phyloP scores from a whole-genome alignment of 805 yeast genomes.

The Ogataea pini region DNA sequence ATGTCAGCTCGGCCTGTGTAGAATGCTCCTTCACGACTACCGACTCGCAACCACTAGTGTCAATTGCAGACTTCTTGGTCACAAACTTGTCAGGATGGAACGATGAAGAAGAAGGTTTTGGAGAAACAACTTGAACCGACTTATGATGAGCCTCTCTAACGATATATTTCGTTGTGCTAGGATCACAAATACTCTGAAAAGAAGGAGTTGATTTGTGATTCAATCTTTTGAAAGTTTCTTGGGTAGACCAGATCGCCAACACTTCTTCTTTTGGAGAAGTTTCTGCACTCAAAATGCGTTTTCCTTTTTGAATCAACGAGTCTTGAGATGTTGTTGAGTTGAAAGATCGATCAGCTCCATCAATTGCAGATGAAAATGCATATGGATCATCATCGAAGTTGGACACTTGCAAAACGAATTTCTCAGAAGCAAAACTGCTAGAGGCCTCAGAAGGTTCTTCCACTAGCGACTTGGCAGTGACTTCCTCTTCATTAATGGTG shows the following conservation, averaged over 20 bases:
- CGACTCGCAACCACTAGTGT: not conserved
- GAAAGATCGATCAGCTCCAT: constrained; percentile 10
- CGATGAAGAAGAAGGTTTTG: not conserved
- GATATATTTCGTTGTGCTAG: constrained; percentile 20
- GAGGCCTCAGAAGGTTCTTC: not conserved
- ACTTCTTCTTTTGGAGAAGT: constrained; percentile 31
- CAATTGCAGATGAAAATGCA: constrained; percentile 41
- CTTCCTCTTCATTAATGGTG: constrained; percentile 16
- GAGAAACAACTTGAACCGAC: constrained; percentile 25
- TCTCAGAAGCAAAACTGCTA: constrained; percentile 23
- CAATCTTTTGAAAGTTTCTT: constrained; percentile 26
- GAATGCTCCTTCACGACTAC: not conserved
- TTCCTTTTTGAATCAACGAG: constrained; percentile 11
- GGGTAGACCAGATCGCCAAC: constrained; percentile 38
- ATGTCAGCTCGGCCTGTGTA: constrained; percentile 8
- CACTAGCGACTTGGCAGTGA: not conserved
- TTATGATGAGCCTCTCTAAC: constrained; percentile 26
- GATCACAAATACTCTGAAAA: constrained; percentile 33
- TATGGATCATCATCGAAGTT: constrained; percentile 43
- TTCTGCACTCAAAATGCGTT: constrained; percentile 27
- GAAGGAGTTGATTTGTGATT: constrained; percentile 19
- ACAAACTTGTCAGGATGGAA: constrained; percentile 4
- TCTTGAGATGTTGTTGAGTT: constrained; percentile 32
- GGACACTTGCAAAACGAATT: constrained; percentile 35
- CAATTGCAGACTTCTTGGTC: not conserved